These are phyloP conservation scores for Penicillium subrubescens DNA, from an alignment of 495 filamentous ascomycete genomes.

Conservation along the genomic window DNA sequence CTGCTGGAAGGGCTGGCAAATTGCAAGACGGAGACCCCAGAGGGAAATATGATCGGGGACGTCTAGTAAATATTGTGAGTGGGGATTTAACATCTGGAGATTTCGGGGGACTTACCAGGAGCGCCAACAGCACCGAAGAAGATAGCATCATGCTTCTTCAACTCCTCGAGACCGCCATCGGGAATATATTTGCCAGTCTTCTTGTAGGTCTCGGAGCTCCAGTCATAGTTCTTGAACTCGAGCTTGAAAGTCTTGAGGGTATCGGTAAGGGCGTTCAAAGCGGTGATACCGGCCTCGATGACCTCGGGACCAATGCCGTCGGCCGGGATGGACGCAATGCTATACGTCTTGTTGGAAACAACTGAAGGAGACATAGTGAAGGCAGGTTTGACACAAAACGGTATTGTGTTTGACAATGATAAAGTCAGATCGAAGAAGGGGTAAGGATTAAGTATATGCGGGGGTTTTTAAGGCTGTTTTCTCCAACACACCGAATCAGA, in stretches of 20 bases:
- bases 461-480: conserved; percentile 12
- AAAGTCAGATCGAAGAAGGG: conserved; percentile 7
- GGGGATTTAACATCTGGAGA: background rate
- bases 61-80: conserved; percentile 37
- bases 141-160: conserved; percentile 58
- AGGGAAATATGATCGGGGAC: conserved; percentile 61
- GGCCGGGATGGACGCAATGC: conserved; percentile 54
- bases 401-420: background rate
- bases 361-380: conserved; percentile 20
- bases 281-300: conserved; percentile 48
- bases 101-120: conserved; percentile 39
- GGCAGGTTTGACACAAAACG: background rate
- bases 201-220: conserved; percentile 57
- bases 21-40: conserved; percentile 56
- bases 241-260: conserved; percentile 50
- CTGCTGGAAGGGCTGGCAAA: conserved; percentile 57
- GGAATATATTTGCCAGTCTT: conserved; percentile 55
- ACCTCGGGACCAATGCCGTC: conserved; percentile 61
- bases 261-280: conserved; percentile 47
- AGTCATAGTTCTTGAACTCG: conserved; percentile 52
- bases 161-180: conserved; percentile 51
- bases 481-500: background rate
- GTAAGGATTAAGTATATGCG: conserved; percentile 15
- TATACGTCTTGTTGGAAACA: conserved; percentile 37
- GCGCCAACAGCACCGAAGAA: conserved; percentile 60